Evolutionary conservation across 768 basidiomycete genomes (phyloP).

Genomic region (Naganishia antarctica): DNA sequence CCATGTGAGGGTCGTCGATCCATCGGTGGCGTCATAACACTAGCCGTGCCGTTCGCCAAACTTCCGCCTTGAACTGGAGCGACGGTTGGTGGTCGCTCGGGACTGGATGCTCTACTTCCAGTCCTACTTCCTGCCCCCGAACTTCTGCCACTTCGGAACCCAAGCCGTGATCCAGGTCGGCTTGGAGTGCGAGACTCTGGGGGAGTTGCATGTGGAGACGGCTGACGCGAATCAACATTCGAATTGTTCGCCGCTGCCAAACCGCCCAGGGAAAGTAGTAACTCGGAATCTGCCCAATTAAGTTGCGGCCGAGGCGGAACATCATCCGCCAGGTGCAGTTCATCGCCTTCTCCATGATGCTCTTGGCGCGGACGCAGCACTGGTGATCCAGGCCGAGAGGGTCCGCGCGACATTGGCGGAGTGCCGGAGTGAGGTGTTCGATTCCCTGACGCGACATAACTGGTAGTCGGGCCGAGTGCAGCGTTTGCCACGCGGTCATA

Average conservation of each 20-base stretch:
- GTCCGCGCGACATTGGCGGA: constrained; percentile 26
- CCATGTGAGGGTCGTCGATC: constrained; percentile 34
- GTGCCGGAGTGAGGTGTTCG: constrained; percentile 25
- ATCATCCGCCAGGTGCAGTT: constrained; percentile 25
- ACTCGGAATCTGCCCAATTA: constrained; percentile 74
- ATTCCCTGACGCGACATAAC: constrained; percentile 25
- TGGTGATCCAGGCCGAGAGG: constrained; percentile 33
- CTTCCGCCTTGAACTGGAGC: constrained; percentile 11
- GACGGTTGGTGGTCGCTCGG: constrained; percentile 52
- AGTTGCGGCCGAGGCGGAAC: constrained; percentile 45
- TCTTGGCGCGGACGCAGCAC: constrained; percentile 6
- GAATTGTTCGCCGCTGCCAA: constrained; percentile 47
- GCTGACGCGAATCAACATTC: constrained; percentile 28
- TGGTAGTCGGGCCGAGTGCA: constrained; percentile 28
- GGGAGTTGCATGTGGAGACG: constrained; percentile 45
- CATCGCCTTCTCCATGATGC: constrained; percentile 18
- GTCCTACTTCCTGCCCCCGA: constrained; percentile 49
- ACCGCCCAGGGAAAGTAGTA: constrained; percentile 62
- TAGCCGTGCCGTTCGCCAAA: constrained; percentile 50
- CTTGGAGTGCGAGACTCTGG: constrained; percentile 41
- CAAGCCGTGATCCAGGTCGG: constrained; percentile 47
- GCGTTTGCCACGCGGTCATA: constrained; percentile 65
- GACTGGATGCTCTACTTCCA: constrained; percentile 57
- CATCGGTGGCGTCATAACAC: constrained; percentile 47
- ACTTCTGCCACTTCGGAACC: constrained; percentile 39